A percentile compares a stretch with the other conserved stretches of the same genome.
Evolutionary conservation across 2,329 filamentous ascomycete species (phyloP).

Genomic region (Aureobasidium sp.): DNA sequence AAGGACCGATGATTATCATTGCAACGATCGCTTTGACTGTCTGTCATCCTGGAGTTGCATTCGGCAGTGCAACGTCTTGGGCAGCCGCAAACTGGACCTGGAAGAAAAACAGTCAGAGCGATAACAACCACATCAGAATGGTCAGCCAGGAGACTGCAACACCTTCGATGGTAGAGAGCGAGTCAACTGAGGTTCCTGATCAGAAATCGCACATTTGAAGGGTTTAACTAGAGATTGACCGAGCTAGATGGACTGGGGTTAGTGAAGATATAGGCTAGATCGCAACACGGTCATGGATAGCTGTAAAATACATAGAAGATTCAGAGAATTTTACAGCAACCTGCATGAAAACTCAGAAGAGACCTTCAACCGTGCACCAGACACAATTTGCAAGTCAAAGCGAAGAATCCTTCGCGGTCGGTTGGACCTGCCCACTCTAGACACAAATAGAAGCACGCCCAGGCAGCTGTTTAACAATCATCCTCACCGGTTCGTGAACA

Average conservation of each 20-base stretch:
- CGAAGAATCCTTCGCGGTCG: neutral
- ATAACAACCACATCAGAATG: neutral
- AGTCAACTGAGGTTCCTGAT: neutral
- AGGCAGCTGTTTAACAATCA: neutral
- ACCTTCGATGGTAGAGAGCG: neutral
- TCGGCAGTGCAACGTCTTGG: slow-evolving; percentile 10
- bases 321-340: neutral
- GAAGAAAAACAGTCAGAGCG: slow-evolving; percentile 8
- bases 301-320: too few species aligned
- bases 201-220: neutral
- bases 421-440: neutral
- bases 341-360: neutral
- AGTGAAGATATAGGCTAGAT: too few species aligned
- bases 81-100: slow-evolving; percentile 17
- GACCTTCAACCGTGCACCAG: neutral
- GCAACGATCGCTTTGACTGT: slow-evolving; percentile 36
- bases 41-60: slow-evolving; percentile 37
- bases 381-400: neutral
- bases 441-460: neutral
- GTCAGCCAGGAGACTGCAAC: neutral
- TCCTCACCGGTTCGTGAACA: neutral
- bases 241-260: neutral
- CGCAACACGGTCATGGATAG: too few species aligned
- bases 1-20: slow-evolving; percentile 45
- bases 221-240: too few species aligned